phyloP scores from a whole-genome alignment of 805 yeast species.

The Clavispora carvajalis region DNA sequence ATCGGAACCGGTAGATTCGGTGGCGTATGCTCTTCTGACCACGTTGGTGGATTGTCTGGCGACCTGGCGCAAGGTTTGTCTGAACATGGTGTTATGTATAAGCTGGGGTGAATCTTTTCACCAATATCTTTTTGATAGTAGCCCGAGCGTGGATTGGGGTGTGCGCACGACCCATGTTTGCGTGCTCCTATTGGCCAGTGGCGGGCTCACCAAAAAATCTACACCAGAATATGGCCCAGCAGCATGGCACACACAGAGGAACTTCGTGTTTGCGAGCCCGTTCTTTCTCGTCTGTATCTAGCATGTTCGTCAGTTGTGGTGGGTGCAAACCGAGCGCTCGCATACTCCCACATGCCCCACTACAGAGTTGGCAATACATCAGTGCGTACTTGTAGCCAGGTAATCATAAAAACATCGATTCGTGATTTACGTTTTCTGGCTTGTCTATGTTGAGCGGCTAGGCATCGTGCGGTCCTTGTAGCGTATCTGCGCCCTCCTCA shows the following conservation, averaged over 20 bases:
- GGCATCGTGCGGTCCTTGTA: no score
- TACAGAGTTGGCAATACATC: no score
- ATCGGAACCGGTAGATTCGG: slow-evolving; percentile 58
- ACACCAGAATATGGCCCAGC: no score
- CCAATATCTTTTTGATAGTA: slow-evolving; percentile 4
- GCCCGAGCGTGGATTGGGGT: slow-evolving; percentile 11
- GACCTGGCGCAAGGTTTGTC: slow-evolving; percentile 58
- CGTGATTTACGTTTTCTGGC: no score
- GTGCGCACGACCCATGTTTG: slow-evolving; percentile 16
- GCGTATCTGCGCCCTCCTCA: no score
- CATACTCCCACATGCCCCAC: neutral
- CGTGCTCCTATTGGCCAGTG: slow-evolving; percentile 30
- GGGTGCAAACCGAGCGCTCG: neutral
- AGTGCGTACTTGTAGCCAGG: no score
- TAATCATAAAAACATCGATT: no score
- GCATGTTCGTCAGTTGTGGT: neutral
- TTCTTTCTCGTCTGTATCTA: neutral
- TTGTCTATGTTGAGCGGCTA: no score
- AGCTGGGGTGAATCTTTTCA: slow-evolving; percentile 2
- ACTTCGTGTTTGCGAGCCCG: no score
- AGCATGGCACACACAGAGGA: no score
- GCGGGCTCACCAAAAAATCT: neutral
- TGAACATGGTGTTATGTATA: slow-evolving; percentile 41
- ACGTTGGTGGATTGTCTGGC: slow-evolving; percentile 52
- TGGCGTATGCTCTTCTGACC: slow-evolving; percentile 85